Percentiles rank a stretch among this genome's conserved stretches.
These are phyloP conservation scores for Entamoeba histolytica DNA, from an alignment of 208 protist species.

Conservation along the genomic window DNA sequence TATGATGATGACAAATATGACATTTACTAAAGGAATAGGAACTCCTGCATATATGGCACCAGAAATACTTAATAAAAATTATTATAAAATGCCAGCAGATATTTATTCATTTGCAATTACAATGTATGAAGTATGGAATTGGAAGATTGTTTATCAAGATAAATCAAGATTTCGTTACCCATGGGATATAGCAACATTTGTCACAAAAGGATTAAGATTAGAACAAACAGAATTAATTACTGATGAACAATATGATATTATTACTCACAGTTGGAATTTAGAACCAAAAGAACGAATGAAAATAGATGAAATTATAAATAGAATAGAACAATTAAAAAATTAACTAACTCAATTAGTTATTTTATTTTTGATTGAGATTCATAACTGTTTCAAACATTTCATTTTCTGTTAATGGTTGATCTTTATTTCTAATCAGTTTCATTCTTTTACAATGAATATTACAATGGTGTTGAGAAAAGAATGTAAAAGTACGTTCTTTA, in stretches of 20 bases:
- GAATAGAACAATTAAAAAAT: too few relatives aligned
- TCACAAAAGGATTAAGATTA: not conserved
- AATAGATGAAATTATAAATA: not conserved
- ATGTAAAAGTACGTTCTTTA: not conserved
- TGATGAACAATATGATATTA: not conserved
- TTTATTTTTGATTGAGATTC: too few relatives aligned
- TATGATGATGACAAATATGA: not conserved
- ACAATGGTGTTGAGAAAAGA: not conserved
- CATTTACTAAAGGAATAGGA: not conserved
- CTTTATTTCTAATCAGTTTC: not conserved
- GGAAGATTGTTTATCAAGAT: not conserved
- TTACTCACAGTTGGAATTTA: not conserved
- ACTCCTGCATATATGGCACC: slow-evolving; percentile 2
- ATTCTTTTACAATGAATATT: not conserved
- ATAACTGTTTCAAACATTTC: too few relatives aligned
- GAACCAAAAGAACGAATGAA: not conserved
- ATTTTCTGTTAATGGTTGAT: too few relatives aligned
- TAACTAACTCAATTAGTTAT: too few relatives aligned
- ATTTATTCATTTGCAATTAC: not conserved
- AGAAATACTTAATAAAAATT: not conserved
- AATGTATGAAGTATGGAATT: not conserved
- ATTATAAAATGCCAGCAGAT: not conserved
- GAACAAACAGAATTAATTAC: not conserved
- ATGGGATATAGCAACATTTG: not conserved
- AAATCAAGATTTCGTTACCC: not conserved